phyloP scores from a whole-genome alignment of 73 alveolate species.

The Paraurostyla sp. region DNA sequence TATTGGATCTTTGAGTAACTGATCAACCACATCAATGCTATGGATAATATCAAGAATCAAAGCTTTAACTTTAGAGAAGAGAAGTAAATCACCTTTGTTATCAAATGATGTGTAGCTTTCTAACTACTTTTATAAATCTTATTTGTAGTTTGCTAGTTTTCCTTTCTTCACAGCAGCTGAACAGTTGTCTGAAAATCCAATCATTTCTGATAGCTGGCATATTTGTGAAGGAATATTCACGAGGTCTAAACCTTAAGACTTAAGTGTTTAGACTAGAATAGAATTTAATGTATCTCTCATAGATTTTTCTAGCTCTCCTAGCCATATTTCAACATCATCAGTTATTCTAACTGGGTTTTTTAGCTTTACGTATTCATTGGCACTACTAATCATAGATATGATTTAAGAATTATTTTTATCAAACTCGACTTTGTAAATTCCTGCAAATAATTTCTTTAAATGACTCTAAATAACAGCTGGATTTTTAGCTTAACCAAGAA shows the following conservation, averaged over 20 bases:
- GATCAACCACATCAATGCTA: conserved; percentile 97
- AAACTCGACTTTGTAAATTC: conserved; percentile 97
- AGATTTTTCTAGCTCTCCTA: conserved; percentile 95
- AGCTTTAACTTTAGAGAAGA: conserved; percentile 93
- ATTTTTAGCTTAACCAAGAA: conserved; percentile 98
- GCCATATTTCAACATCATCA: conserved; percentile 99
- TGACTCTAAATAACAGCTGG: conserved; percentile 99
- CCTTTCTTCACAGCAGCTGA: conserved; percentile 90
- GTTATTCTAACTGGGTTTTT: conserved; percentile 88
- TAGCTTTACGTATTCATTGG: conserved; percentile 96
- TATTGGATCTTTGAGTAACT: conserved; percentile 88
- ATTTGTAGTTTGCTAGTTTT: conserved; percentile 87
- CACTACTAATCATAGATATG: conserved; percentile 95
- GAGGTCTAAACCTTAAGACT: conserved; percentile 85
- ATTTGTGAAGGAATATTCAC: conserved; percentile 96
- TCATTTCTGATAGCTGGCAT: conserved; percentile 96
- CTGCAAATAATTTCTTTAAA: conserved; percentile 99
- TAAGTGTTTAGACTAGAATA: conserved; percentile 80
- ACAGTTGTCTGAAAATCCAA: conserved; percentile 93
- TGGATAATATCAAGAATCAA: conserved; percentile 99
- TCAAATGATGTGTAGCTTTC: conserved; percentile 79
- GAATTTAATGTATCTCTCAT: conserved; percentile 96
- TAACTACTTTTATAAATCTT: conserved; percentile 76
- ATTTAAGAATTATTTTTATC: conserved; percentile 92
- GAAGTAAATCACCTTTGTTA: conserved; percentile 82